Evolutionary conservation across 805 yeast genomes (phyloP).

Genomic region (Sugiyamaella qingdaonensis): DNA sequence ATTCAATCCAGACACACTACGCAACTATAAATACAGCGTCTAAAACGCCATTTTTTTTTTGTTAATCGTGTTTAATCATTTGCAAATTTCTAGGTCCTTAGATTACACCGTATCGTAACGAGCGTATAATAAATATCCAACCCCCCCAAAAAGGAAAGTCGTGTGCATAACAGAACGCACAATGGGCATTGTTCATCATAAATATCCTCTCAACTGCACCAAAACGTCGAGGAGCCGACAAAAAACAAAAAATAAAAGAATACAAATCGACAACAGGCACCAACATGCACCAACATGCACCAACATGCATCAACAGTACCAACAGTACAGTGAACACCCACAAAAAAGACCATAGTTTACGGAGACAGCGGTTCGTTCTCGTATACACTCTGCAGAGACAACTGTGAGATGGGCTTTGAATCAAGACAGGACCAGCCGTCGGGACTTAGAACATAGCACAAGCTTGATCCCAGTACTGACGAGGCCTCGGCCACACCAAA

Average conservation of each 20-base stretch:
- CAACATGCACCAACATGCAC: no score
- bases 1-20: no score
- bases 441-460: constrained; percentile 48
- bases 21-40: no score
- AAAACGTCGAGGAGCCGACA: background rate
- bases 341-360: background rate
- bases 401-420: constrained; percentile 10
- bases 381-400: constrained; percentile 14
- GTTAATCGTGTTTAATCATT: no score
- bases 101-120: background rate
- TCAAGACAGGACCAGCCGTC: constrained; percentile 45
- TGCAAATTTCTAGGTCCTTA: no score
- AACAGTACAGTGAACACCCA: no score
- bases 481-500: constrained; percentile 52
- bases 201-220: background rate
- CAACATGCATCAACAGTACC: no score
- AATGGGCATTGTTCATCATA: background rate
- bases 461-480: constrained; percentile 45
- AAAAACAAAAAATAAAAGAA: background rate
- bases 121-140: background rate
- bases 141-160: background rate
- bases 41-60: no score
- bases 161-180: background rate
- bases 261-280: no score
- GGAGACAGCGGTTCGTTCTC: constrained; percentile 5